Base-by-base conservation (phyloP, 1,139 yeast species). In the Kodamaea alishanica region DNA sequence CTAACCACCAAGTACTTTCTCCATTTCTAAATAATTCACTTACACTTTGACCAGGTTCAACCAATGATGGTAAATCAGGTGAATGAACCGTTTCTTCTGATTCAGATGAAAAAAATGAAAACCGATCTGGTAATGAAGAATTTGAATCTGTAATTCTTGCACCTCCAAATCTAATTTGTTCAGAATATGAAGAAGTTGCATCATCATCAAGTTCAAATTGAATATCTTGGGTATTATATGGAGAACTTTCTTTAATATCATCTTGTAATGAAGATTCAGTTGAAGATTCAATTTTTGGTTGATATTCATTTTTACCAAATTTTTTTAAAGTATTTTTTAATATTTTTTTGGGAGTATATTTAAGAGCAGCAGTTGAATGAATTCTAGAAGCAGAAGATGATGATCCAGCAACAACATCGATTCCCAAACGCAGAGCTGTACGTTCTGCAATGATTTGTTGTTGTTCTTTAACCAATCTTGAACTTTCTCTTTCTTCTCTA, bases 41-140 rank as follows among this genome's bases (percentile, higher is more conserved):
- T 47, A 85, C 79, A 2, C 84, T 68, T 52, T 82, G 79, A 2
- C 80, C 84, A 1, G 82, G 81, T 12, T 69, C 68, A 5, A 85
- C 77, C 44, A 90, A 65, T 1, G 92, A 77, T 3, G 94, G 84
- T 31, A 90, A 70, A 55, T 88, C 96, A 1, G 95, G 83, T 1
- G 96, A 85, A 62, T 90, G 97, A 11, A 86, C 74, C 0, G 97
- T 92, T 53, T 84, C 95, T 43, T 88, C 96, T 7, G 81, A 68
- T 42, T 84, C 88, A 0, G 94, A 78, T 31, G 82, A 79, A 60
- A 88, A 90, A 58, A 87, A 87, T 27, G 94, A 79, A 61, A 85
- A 90, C 41, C 97, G 67, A 50, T 85, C 90, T 33, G 45, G 61
- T 51, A 43, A 45, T 22, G 48, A 48, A 6, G 40, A 43, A 26